Percentiles rank a stretch among this genome's conserved stretches.
Evolutionary conservation across 805 yeast species (phyloP).

Genomic region (Grigorovia yakushimaensis): DNA sequence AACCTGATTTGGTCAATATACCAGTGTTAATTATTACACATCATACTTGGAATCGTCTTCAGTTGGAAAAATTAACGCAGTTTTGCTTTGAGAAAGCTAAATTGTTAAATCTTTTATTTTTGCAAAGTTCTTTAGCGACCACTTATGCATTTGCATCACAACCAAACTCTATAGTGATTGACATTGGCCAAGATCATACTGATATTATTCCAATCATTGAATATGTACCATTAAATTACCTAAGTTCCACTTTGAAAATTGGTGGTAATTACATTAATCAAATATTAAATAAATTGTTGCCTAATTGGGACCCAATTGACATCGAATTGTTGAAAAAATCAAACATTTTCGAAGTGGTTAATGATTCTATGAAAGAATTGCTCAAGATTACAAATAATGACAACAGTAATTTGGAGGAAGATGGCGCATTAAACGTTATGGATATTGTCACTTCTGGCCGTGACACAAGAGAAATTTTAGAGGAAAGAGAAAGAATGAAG

Average conservation of each 20-base stretch:
- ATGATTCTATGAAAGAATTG: constrained; percentile 50
- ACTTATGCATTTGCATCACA: constrained; percentile 63
- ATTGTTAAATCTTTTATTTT: constrained; percentile 58
- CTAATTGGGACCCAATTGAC: constrained; percentile 46
- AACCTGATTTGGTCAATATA: constrained; percentile 34
- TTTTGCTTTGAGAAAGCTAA: constrained; percentile 67
- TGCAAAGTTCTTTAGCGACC: constrained; percentile 60
- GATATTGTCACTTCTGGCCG: constrained; percentile 70
- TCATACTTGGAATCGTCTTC: constrained; percentile 56
- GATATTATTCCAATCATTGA: constrained; percentile 77
- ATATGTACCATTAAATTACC: constrained; percentile 50
- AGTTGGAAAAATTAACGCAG: constrained; percentile 61
- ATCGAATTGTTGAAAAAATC: constrained; percentile 69
- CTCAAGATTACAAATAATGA: constrained; percentile 39
- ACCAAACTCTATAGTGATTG: constrained; percentile 63
- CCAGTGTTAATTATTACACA: constrained; percentile 65
- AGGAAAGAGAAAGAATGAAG: constrained; percentile 46
- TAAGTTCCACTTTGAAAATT: constrained; percentile 35
- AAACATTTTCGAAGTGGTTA: constrained; percentile 67
- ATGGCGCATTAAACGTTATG: constrained; percentile 79
- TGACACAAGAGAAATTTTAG: constrained; percentile 59
- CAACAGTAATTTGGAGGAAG: constrained; percentile 36
- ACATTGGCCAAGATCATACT: constrained; percentile 65
- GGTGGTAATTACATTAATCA: constrained; percentile 66
- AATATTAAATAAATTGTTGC: constrained; percentile 42